Evolutionary conservation across 2,329 filamentous ascomycete genomes (phyloP).

Genomic region (Phyllosticta citrichinensis): DNA sequence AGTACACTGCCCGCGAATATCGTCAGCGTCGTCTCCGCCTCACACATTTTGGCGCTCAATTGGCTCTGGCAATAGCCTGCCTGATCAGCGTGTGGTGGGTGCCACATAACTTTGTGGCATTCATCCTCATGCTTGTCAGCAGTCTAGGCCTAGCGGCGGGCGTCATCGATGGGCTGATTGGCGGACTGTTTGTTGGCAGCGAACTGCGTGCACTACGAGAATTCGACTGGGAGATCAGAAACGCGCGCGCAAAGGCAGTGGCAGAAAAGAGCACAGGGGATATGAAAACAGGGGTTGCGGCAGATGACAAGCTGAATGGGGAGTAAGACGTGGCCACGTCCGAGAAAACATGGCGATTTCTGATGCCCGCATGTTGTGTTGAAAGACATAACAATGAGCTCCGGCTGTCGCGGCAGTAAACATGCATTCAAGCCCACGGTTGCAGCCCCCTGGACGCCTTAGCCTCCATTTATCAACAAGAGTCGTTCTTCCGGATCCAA

Average conservation of each 20-base stretch:
- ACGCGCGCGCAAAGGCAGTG: slow-evolving; percentile 40
- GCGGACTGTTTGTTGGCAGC: slow-evolving; percentile 73
- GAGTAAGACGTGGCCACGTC: slow-evolving; percentile 1
- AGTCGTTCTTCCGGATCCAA: neutral
- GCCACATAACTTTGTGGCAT: slow-evolving; percentile 64
- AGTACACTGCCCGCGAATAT: slow-evolving; percentile 61
- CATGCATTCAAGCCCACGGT: neutral
- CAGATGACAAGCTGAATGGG: neutral
- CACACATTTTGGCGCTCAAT: slow-evolving; percentile 59
- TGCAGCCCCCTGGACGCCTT: neutral
- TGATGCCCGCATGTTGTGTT: neutral
- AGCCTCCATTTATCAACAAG: neutral
- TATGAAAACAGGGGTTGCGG: slow-evolving; percentile 14
- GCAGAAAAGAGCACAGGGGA: slow-evolving; percentile 63
- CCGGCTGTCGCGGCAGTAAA: neutral
- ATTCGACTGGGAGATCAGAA: slow-evolving; percentile 86
- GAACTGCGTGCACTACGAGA: slow-evolving; percentile 78
- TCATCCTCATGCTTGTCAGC: slow-evolving; percentile 69
- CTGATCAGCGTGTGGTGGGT: slow-evolving; percentile 81
- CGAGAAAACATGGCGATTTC: neutral
- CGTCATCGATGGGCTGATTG: slow-evolving; percentile 74
- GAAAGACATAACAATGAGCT: neutral
- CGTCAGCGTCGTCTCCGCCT: slow-evolving; percentile 63
- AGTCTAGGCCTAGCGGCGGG: slow-evolving; percentile 69
- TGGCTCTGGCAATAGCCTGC: slow-evolving; percentile 61